These are phyloP conservation scores for Polytrichum commune DNA, from an alignment of 225 moss, liverwort and hornwort species.

Conservation along the genomic window DNA sequence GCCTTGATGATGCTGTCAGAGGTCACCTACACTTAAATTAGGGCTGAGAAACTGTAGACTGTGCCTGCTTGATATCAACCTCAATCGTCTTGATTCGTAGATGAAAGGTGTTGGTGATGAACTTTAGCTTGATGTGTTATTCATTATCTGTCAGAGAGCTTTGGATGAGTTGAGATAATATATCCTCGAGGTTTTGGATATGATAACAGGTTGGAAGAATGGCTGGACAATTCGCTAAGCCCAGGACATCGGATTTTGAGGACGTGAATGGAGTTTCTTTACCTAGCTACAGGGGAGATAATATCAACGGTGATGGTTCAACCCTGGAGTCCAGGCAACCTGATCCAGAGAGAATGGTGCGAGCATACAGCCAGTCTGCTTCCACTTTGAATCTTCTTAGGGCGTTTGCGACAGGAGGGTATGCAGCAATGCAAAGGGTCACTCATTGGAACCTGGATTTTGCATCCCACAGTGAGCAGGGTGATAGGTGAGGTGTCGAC, in stretches of 20 bases:
- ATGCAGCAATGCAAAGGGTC: conserved; percentile 58
- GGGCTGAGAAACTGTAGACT: background rate
- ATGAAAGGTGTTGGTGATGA: too few species aligned
- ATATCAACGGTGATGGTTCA: conserved; percentile 41
- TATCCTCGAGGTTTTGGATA: conserved; percentile 3
- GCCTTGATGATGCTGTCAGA: too few species aligned
- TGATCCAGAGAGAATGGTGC: conserved; percentile 46
- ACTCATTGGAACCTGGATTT: conserved; percentile 63
- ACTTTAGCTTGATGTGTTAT: too few species aligned
- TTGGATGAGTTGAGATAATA: background rate
- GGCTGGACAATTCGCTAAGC: conserved; percentile 67
- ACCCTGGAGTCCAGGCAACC: conserved; percentile 37
- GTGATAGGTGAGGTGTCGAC: conserved; percentile 33
- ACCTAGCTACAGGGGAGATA: conserved; percentile 52
- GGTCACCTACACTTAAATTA: too few species aligned
- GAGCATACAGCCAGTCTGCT: conserved; percentile 55
- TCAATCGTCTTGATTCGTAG: background rate
- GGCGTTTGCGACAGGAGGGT: conserved; percentile 62
- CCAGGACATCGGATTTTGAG: conserved; percentile 39
- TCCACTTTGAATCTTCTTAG: conserved; percentile 58
- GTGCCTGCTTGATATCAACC: background rate
- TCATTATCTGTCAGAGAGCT: background rate
- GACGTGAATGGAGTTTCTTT: conserved; percentile 44
- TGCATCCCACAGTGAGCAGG: conserved; percentile 44
- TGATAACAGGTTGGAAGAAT: conserved; percentile 50